Evolutionary conservation across 306 rosid species (phyloP).

Genomic region (Dalbergia cultrata): DNA sequence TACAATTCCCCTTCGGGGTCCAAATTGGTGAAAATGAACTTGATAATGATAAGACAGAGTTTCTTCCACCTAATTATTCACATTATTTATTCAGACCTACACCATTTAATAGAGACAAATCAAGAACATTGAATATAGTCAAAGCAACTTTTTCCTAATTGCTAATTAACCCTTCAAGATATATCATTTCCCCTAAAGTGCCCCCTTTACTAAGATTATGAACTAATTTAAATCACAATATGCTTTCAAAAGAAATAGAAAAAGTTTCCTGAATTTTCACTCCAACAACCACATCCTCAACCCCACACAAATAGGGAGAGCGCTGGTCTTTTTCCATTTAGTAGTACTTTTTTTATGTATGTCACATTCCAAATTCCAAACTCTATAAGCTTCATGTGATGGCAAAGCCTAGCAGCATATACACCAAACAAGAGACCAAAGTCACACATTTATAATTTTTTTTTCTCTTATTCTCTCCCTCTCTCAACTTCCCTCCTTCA

Average conservation of each 20-base stretch:
- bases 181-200: not conserved
- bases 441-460: conserved; percentile 4
- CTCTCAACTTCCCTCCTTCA: conserved; percentile 75
- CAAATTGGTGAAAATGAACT: not conserved
- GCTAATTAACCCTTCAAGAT: conserved; percentile 37
- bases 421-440: conserved; percentile 63
- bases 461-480: conserved; percentile 15
- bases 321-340: conserved; percentile 74
- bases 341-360: conserved; percentile 66
- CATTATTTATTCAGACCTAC: not conserved
- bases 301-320: conserved; percentile 57
- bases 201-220: conserved; percentile 31
- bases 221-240: conserved; percentile 29
- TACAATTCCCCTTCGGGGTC: not conserved
- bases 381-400: conserved; percentile 67
- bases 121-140: conserved; percentile 47
- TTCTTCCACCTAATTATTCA: conserved; percentile 44
- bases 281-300: conserved; percentile 71
- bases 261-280: conserved; percentile 74
- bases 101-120: conserved; percentile 29
- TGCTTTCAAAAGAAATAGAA: conserved; percentile 45
- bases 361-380: conserved; percentile 66
- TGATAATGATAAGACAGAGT: conserved; percentile 39
- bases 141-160: conserved; percentile 39
- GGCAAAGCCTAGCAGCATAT: conserved; percentile 83